Conservation (phyloP, 805 yeast species). For the Candida jianshihensis region DNA sequence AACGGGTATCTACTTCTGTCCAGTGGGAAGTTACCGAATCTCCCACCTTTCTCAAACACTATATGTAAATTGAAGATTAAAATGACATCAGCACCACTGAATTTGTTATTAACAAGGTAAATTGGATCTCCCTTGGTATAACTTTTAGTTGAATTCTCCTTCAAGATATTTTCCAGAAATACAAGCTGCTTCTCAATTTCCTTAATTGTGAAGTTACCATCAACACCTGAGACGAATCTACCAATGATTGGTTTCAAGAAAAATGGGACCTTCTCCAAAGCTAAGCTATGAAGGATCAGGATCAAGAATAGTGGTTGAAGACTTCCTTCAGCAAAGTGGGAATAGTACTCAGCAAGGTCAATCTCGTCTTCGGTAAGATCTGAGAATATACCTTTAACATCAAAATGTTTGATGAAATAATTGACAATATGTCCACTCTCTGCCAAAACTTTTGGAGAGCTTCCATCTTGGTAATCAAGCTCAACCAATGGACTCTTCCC, state of each 20-base stretch:
- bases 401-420: constrained; percentile 45
- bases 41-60: constrained; percentile 20
- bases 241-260: constrained; percentile 39
- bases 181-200: constrained; percentile 36
- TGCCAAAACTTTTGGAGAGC: constrained; percentile 29
- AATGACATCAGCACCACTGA: constrained; percentile 54
- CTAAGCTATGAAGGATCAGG: constrained; percentile 30
- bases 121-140: constrained; percentile 1
- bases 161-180: constrained; percentile 34
- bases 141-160: constrained; percentile 20
- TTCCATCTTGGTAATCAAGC: constrained; percentile 28
- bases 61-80: constrained; percentile 32
- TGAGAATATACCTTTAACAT: constrained; percentile 30
- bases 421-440: constrained; percentile 58
- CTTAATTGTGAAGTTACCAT: constrained; percentile 40
- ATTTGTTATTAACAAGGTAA: constrained; percentile 41
- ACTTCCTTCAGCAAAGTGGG: constrained; percentile 56
- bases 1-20: constrained; percentile 21
- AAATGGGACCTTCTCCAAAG: constrained; percentile 36
- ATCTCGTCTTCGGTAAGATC: constrained; percentile 34
- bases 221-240: constrained; percentile 37
- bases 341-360: constrained; percentile 41
- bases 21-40: constrained; percentile 2
- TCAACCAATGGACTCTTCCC: constrained; percentile 62
- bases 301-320: constrained; percentile 42